Base-by-base conservation (phyloP, 495 filamentous ascomycete species). In the Penicillium waksmanii region DNA sequence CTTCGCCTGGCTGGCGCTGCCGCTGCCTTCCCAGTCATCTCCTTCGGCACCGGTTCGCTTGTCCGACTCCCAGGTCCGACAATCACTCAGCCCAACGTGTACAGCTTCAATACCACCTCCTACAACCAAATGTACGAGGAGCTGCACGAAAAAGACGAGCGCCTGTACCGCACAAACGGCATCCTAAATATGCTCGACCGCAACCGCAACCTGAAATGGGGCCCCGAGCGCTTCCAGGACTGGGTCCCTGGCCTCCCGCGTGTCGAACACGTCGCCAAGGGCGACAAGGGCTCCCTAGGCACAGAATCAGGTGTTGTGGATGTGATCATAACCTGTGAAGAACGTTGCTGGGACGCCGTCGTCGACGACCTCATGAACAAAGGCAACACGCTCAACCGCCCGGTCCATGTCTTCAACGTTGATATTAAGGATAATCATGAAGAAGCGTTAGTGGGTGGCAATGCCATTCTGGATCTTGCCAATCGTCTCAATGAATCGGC, bases 361-460 rank as follows among this genome's bases (percentile, higher is more conserved):
- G 84, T 99, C 7, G 96, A 99, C 62, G 93, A 99, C 69, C 78
- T 99, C 51, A 84, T 93, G 43, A 91, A 86, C 61, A 85, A 96
- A 60, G 93, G 93, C 11, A 84, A 87, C 0, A 84, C 86, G 6
- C 80, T 98, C 23, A 98, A 98, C 74, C 81, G 90, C 10, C 92
- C 94, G 0, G 93, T 99, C 10, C 95, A 99, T 70, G 89, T 99
- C 56, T 92, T 99, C 77, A 98, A 97, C 68, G 88, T 99, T 51
- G 95, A 97, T 72, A 98, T 99, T 69, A 94, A 89, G 72, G 96
- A 99, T 77, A 99, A 98, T 66, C 94, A 98, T 70, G 92, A 98
- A 67, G 96, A 99, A 66, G 96, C 96, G 0, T 79, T 92, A 12
- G 82, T 97, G 4, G 96, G 95, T 9, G 96, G 96, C 11, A 88